Evolutionary conservation across 1,284 basidiomycete genomes (phyloP).

Genomic region (Boletus smithii): DNA sequence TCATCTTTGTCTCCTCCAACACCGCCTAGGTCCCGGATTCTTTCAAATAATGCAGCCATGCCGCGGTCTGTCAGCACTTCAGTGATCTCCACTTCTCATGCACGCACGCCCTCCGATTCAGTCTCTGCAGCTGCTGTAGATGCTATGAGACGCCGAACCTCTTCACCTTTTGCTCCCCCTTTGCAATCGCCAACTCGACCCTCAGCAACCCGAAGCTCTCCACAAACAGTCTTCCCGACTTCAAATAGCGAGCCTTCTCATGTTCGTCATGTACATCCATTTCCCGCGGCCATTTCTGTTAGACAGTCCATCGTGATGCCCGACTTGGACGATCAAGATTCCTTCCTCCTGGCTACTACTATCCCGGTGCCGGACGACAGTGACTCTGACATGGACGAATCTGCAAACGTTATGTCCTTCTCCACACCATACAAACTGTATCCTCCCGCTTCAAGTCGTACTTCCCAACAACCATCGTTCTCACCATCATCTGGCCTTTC

Average conservation of each 20-base stretch:
- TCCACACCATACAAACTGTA: slow-evolving; percentile 62
- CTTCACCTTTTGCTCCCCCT: slow-evolving; percentile 47
- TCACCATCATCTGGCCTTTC: slow-evolving; percentile 56
- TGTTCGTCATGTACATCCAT: slow-evolving; percentile 30
- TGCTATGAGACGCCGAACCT: slow-evolving; percentile 45
- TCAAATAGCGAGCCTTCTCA: slow-evolving; percentile 41
- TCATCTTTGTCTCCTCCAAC: slow-evolving; percentile 41
- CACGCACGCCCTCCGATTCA: slow-evolving; percentile 45
- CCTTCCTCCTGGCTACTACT: slow-evolving; percentile 63
- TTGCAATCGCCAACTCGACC: slow-evolving; percentile 37
- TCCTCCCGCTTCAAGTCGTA: slow-evolving; percentile 29
- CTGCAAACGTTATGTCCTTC: slow-evolving; percentile 65
- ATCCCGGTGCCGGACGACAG: slow-evolving; percentile 72
- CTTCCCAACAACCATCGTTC: slow-evolving; percentile 38
- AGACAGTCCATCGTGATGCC: slow-evolving; percentile 41
- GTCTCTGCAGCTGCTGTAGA: slow-evolving; percentile 42
- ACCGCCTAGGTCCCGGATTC: slow-evolving; percentile 45
- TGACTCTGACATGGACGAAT: slow-evolving; percentile 59
- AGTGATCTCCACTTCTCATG: slow-evolving; percentile 35
- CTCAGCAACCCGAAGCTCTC: slow-evolving; percentile 43
- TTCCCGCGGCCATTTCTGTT: slow-evolving; percentile 32
- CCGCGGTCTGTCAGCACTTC: slow-evolving; percentile 40
- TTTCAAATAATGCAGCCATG: slow-evolving; percentile 37
- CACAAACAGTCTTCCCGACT: slow-evolving; percentile 47
- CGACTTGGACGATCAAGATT: slow-evolving; percentile 50